Conservation (phyloP, 441 rosid species). For the Croton setiger region DNA sequence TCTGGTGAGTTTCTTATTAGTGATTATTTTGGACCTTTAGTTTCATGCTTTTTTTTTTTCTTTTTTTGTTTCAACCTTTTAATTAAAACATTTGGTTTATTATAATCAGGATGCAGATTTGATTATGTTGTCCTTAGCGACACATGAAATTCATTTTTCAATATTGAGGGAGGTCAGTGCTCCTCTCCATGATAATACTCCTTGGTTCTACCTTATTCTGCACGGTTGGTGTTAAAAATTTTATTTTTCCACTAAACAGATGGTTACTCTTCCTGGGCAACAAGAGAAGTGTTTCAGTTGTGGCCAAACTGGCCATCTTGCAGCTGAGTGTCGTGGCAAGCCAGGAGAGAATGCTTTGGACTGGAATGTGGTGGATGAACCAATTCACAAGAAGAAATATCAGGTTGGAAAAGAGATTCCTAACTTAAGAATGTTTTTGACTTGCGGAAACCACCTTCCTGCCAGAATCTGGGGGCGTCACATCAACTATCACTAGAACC, state of each 20-base stretch:
- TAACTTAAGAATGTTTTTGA: constrained; percentile 6
- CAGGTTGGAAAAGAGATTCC: constrained; percentile 55
- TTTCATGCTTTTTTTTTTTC: not conserved
- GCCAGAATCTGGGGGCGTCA: too few relatives aligned
- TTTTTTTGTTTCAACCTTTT: not conserved
- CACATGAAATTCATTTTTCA: constrained; percentile 98
- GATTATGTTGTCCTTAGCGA: constrained; percentile 92
- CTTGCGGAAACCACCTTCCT: too few relatives aligned
- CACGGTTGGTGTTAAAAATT: constrained; percentile 15
- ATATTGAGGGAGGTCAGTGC: constrained; percentile 84
- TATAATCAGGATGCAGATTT: constrained; percentile 87
- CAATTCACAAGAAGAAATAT: constrained; percentile 93
- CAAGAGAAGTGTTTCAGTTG: constrained; percentile 91
- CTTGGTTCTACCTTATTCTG: constrained; percentile 3
- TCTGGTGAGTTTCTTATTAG: constrained; percentile 51
- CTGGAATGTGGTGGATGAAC: constrained; percentile 55
- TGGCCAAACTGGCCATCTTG: constrained; percentile 94
- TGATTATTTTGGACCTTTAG: not conserved
- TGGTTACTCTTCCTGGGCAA: constrained; percentile 84
- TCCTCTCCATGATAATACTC: constrained; percentile 8
- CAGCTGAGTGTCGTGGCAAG: constrained; percentile 86
- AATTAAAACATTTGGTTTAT: constrained; percentile 14
- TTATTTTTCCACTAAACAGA: constrained; percentile 37
- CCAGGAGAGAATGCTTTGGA: constrained; percentile 37
- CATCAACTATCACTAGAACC: too few relatives aligned